Base-by-base conservation (phyloP, 257 asterid genomes). In the Plantago major region DNA sequence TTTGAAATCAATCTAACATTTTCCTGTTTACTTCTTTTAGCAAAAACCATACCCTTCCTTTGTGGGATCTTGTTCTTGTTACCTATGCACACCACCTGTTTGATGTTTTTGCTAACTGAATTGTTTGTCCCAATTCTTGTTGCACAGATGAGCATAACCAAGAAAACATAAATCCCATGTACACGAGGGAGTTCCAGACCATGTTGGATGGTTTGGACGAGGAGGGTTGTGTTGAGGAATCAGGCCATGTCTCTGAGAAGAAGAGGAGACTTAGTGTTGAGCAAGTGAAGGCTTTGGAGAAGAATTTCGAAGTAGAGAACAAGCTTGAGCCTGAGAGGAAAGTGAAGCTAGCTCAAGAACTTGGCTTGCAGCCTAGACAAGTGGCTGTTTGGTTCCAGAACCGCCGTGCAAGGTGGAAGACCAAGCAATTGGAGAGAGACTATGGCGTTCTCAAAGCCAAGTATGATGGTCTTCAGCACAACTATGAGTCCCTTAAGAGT, bases 371-470 rank as follows among this genome's bases (percentile, higher is more conserved):
- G 81, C 98, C 98, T 16, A 66, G 98, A 16, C 98, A 90, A 79
- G 98, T 90, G 22, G 96, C 96, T 42, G 88, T 90, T 51, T 90
- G 98, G 98, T 90, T 90, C 74, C 98, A 90, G 61, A 88, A 85
- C 73, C 89, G 97, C 69, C 92, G 97, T 0, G 98, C 97, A 0
- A 79, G 95, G 56, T 90, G 89, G 86, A 90, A 90, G 46, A 90
- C 97, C 5, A 90, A 87, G 85, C 94, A 88, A 55, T 57, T 90
- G 58, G 98, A 90, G 73, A 82, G 91, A 42, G 98, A 87, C 42
- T 87, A 84, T 17, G 79, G 88, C 38, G 55, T 87, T 9, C 96
- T 90, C 40, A 90, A 84, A 74, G 81, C 89, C 38, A 83, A 66
- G 59, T 81, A 69, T 66, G 97, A 90, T 52, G 72, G 84, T 5